These are phyloP conservation scores for Phylloporus sp. DNA, from an alignment of 768 basidiomycete species.

Conservation along the genomic window DNA sequence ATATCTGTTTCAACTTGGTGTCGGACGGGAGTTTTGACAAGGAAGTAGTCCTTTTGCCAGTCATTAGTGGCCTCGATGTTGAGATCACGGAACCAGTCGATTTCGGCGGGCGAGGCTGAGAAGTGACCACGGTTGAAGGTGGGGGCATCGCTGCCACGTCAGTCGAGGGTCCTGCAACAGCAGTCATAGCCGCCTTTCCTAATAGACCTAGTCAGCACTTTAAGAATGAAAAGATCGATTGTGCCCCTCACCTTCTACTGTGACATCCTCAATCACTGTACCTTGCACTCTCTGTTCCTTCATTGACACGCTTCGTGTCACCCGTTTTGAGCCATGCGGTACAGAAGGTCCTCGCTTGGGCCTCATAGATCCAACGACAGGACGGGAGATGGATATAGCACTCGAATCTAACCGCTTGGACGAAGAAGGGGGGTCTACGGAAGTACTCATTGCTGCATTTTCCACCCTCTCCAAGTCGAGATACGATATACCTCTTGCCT, in stretches of 20 bases:
- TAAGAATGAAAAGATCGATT: not conserved
- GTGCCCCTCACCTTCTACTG: conserved; percentile 1
- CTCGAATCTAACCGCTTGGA: not conserved
- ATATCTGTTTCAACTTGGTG: conserved; percentile 23
- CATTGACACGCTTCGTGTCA: conserved; percentile 29
- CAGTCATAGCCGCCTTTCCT: not conserved
- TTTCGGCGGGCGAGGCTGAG: conserved; percentile 9
- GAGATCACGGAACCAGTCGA: not conserved
- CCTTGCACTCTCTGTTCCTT: conserved; percentile 15
- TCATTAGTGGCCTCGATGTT: conserved; percentile 2
- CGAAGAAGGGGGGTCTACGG: not conserved
- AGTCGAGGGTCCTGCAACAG: not conserved
- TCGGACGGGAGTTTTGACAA: conserved; percentile 10
- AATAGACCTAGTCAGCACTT: no score
- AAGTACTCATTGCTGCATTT: not conserved
- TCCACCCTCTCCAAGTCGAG: not conserved
- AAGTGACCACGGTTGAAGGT: not conserved
- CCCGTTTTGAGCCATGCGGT: conserved; percentile 13
- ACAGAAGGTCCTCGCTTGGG: conserved; percentile 13
- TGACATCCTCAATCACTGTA: not conserved
- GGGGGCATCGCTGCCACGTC: not conserved
- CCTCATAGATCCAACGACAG: conserved; percentile 11
- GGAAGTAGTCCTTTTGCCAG: conserved; percentile 5
- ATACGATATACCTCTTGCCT: not conserved
- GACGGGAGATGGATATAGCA: not conserved